A percentile compares a stretch with the other conserved stretches of the same genome.
These are phyloP conservation scores for Pseudopediastrum boryanum DNA, from an alignment of 139 green algal species.

Conservation along the genomic window DNA sequence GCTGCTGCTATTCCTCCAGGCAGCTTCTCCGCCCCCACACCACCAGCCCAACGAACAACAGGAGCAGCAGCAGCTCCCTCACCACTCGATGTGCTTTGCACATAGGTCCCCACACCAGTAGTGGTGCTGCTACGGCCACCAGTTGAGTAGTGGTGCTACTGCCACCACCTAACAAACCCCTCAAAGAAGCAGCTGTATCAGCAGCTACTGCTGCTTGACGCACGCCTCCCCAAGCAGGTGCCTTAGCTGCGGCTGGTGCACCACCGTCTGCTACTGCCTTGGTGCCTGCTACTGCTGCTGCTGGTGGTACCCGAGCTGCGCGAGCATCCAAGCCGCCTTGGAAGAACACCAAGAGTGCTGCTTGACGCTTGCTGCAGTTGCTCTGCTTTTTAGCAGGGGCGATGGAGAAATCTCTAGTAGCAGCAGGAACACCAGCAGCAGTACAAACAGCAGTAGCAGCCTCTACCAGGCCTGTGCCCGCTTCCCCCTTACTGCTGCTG, in stretches of 20 bases:
- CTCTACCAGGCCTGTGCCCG: background rate
- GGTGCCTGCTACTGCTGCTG: slow-evolving; percentile 14
- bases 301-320: background rate
- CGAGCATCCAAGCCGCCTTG: background rate
- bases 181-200: background rate
- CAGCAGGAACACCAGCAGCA: slow-evolving; percentile 18
- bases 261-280: too few species aligned
- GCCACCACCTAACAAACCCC: background rate
- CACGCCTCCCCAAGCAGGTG: slow-evolving; percentile 41
- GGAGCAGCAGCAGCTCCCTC: background rate
- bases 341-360: too few species aligned
- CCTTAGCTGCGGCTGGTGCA: slow-evolving; percentile 11
- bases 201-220: background rate
- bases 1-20: slow-evolving; percentile 18
- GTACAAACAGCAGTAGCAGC: too few species aligned
- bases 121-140: background rate
- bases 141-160: background rate
- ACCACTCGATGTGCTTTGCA: background rate
- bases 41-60: too few species aligned
- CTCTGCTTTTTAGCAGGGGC: background rate
- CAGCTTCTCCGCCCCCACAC: too few species aligned
- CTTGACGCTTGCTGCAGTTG: background rate
- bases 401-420: slow-evolving; percentile 11
- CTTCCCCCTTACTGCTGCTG: background rate
- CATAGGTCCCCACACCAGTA: background rate